Base-by-base conservation (phyloP, 176 grass and related monocot species). In the Sorghum bicolor region DNA sequence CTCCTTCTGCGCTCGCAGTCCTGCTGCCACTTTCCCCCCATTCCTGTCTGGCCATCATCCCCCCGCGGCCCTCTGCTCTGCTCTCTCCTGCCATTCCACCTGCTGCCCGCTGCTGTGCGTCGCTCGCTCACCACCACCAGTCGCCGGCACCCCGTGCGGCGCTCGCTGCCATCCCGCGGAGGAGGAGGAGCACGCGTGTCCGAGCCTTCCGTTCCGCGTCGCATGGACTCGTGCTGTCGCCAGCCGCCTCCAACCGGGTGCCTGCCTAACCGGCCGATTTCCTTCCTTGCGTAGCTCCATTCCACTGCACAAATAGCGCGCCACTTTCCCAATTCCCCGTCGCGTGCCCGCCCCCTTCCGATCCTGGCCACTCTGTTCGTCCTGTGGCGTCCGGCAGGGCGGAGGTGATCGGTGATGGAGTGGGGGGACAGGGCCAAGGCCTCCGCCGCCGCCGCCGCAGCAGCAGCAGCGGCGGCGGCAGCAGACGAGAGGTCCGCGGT, bases 371-470 rank as follows among this genome's bases (percentile, higher is more conserved):
- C 15, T 31, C 2, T 0, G 26, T 16, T 38, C 52, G 9, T 34
- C 24, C 64, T 57, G 71, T 38, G 26, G 63, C 62, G 47, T 32
- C 25, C 8, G 33, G 43, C 9, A 0, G 10, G 37, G 15, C 1
- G 11, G 84, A 16, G 19, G 80, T 12, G n/a, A 61, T 61, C 14
- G 57, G 58, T 16, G 14, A 90, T 90, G 88, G 80, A 90, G 68
- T 90, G 88, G 88, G 88, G 84, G 60, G 84, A 83, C 61, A 80
- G 72, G 74, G 75, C 58, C 79, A 67, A 52, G 57, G 44, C 70
- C n/a, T 36, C 68, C 20, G 7, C 53, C 8, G 20, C 64, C 20
- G 36, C 34, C 1, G 87, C 32, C 29, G 64, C 69, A 1, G 77
- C 37, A 0, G n/a, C 1, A 5, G 88, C 58, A 12, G 44, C 74